Conservation (phyloP, 2,329 filamentous ascomycete species). For the Samsoniella hepiali region DNA sequence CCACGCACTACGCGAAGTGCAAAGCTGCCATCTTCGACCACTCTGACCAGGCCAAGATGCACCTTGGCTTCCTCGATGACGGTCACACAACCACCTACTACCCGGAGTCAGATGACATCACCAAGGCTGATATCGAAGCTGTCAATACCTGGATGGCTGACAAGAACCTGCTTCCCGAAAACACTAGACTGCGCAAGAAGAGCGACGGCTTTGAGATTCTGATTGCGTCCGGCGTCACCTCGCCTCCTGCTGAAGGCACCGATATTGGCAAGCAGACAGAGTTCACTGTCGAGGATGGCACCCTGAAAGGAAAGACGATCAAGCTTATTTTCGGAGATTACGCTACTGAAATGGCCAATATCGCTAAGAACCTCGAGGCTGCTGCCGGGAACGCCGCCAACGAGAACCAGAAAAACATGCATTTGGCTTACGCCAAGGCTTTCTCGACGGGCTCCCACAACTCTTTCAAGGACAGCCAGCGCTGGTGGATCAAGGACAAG, state of each 20-base stretch:
- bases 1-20: conserved; percentile 63
- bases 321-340: conserved; percentile 74
- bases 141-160: conserved; percentile 71
- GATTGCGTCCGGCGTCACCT: conserved; percentile 65
- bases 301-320: conserved; percentile 63
- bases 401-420: conserved; percentile 70
- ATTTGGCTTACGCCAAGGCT: conserved; percentile 69
- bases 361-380: conserved; percentile 63
- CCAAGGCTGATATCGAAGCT: conserved; percentile 68
- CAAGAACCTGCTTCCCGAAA: conserved; percentile 70
- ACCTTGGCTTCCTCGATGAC: conserved; percentile 70
- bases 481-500: conserved; percentile 80
- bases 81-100: conserved; percentile 83
- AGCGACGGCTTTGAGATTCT: conserved; percentile 67
- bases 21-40: conserved; percentile 70
- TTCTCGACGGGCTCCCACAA: conserved; percentile 72
- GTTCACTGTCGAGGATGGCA: conserved; percentile 58
- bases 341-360: conserved; percentile 65
- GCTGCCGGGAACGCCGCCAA: conserved; percentile 70
- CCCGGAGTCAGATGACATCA: conserved; percentile 70
- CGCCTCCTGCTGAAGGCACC: conserved; percentile 58
- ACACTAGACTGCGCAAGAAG: conserved; percentile 70
- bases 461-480: conserved; percentile 76
- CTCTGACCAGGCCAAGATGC: conserved; percentile 61
- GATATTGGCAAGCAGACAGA: conserved; percentile 65